These are phyloP conservation scores for Cladophialophora yegresii DNA, from an alignment of 2,329 filamentous ascomycete species.

Conservation along the genomic window DNA sequence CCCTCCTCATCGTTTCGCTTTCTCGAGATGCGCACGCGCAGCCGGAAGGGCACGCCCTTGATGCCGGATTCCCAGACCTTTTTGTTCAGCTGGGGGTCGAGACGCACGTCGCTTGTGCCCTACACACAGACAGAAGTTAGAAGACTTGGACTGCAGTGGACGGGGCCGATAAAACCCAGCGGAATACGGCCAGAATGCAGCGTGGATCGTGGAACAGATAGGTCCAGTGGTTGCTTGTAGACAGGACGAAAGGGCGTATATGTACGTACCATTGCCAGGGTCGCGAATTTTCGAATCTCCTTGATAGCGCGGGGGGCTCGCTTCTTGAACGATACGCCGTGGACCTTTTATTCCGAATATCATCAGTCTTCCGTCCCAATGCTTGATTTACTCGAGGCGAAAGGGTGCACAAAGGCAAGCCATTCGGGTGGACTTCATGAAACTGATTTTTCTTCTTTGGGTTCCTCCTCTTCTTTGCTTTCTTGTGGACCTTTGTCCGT, in stretches of 20 bases:
- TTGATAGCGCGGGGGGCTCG: conserved; percentile 97
- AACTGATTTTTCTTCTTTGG: conserved; percentile 60
- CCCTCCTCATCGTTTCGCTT: conserved; percentile 99
- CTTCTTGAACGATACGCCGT: conserved; percentile 99
- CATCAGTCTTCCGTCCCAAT: conserved; percentile 71
- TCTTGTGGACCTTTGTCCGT: not conserved
- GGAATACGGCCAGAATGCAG: not conserved
- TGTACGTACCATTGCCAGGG: conserved; percentile 92
- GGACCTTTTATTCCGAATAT: conserved; percentile 64
- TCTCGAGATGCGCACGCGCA: conserved; percentile 97
- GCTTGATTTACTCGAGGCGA: conserved; percentile 28
- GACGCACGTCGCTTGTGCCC: conserved; percentile 95
- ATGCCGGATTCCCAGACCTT: conserved; percentile 99
- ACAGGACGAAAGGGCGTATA: too few relatives aligned
- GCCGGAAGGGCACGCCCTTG: conserved; percentile 97
- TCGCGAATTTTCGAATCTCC: conserved; percentile 96
- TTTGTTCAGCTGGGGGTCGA: conserved; percentile 99
- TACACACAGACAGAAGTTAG: conserved; percentile 45
- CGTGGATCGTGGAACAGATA: too few relatives aligned
- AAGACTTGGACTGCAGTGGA: not conserved
- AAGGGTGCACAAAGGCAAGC: conserved; percentile 35
- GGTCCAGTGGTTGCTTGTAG: too few relatives aligned
- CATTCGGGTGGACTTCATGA: conserved; percentile 69
- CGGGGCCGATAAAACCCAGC: not conserved
- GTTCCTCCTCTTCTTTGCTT: conserved; percentile 13